These are phyloP conservation scores for Rhizopus stolonifer DNA, from an alignment of 371 early-diverging fungal genomes.

Conservation along the genomic window DNA sequence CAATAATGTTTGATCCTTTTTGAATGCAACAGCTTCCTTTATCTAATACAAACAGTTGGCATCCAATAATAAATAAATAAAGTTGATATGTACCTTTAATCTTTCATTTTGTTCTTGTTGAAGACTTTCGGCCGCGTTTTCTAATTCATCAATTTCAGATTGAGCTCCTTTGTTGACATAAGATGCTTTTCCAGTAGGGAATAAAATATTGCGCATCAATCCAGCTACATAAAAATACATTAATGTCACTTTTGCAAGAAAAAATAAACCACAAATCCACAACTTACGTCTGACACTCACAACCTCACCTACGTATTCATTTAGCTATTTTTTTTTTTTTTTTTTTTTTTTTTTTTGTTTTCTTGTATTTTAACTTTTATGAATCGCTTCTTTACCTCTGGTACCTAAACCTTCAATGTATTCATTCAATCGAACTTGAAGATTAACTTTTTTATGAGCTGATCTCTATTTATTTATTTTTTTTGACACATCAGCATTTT, in stretches of 20 bases:
- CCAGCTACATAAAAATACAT: constrained; percentile 34
- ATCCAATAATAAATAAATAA: too few species aligned
- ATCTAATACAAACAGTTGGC: too few species aligned
- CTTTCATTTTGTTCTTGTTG: constrained; percentile 2
- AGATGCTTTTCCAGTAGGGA: constrained; percentile 42
- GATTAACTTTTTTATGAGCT: constrained; percentile 47
- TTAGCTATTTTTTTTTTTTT: not conserved
- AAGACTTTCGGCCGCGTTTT: not conserved
- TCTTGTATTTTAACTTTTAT: constrained; percentile 1
- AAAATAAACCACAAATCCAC: not conserved
- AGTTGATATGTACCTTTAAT: constrained; percentile 3
- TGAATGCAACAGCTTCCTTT: not conserved
- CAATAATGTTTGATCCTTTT: constrained; percentile 19
- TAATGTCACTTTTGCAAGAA: not conserved
- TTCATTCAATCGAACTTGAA: constrained; percentile 40
- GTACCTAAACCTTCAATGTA: constrained; percentile 46
- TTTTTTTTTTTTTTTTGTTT: not conserved
- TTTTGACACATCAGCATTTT: too few species aligned
- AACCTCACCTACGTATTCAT: constrained; percentile 32
- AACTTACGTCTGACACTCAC: constrained; percentile 50
- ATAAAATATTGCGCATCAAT: constrained; percentile 52
- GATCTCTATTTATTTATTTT: too few species aligned
- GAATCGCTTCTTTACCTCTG: constrained; percentile 30
- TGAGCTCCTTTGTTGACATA: constrained; percentile 29
- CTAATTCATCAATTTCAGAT: not conserved